A percentile compares a stretch with the other conserved stretches of the same genome.
Evolutionary conservation across 78 protist species (phyloP).

Genomic region (Diacronema lutheri): DNA sequence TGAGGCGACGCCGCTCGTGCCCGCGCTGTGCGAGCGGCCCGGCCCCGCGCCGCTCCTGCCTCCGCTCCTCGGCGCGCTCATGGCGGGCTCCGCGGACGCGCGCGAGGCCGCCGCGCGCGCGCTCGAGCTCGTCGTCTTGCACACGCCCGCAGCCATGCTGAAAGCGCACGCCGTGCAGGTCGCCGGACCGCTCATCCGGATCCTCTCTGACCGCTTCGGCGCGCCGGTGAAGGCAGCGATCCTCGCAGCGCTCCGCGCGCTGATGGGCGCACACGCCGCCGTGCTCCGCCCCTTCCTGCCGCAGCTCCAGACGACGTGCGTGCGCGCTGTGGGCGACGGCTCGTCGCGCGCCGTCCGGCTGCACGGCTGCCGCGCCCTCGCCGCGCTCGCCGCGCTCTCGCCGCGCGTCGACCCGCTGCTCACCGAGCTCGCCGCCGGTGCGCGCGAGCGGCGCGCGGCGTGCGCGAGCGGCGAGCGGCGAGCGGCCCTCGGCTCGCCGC

Average conservation of each 20-base stretch:
- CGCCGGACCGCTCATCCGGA: slow-evolving; percentile 87
- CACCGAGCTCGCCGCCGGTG: slow-evolving; percentile 32
- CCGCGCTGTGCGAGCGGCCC: slow-evolving; percentile 55
- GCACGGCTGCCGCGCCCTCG: slow-evolving; percentile 64
- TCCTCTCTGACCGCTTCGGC: slow-evolving; percentile 78
- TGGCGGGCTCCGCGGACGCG: slow-evolving; percentile 66
- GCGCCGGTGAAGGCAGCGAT: slow-evolving; percentile 65
- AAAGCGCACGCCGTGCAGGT: slow-evolving; percentile 70
- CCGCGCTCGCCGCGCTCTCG: slow-evolving; percentile 51
- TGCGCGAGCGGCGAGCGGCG: too few species aligned
- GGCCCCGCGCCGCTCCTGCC: slow-evolving; percentile 75
- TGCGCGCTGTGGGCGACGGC: slow-evolving; percentile 3
- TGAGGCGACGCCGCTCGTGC: slow-evolving; percentile 9
- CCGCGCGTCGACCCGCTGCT: slow-evolving; percentile 70
- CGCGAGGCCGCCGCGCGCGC: slow-evolving; percentile 81
- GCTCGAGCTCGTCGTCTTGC: slow-evolving; percentile 49
- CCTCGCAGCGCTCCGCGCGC: slow-evolving; percentile 55
- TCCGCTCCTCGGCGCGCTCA: slow-evolving; percentile 64
- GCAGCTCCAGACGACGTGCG: slow-evolving; percentile 85
- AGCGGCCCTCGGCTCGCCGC: too few species aligned
- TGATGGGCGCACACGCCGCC: slow-evolving; percentile 57
- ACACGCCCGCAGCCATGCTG: slow-evolving; percentile 59
- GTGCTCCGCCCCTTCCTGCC: slow-evolving; percentile 81
- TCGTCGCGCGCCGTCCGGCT: slow-evolving; percentile 41
- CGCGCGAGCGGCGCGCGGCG: too few species aligned